Conservation (phyloP, 208 protist species). For the Jaenimonas drosophilae region DNA sequence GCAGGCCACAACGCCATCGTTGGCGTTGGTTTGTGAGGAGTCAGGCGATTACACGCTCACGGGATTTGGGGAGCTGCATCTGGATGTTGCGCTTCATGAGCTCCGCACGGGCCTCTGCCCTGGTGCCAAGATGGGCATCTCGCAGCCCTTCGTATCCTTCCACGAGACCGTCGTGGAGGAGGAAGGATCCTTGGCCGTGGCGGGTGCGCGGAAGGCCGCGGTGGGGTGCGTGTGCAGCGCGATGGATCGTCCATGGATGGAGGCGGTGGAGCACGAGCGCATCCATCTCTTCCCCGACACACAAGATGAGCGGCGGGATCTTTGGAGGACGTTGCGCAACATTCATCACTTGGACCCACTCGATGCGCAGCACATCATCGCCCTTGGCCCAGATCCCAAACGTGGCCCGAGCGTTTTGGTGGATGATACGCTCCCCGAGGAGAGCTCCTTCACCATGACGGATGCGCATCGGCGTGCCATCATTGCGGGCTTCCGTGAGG, state of each 20-base stretch:
- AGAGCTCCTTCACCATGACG: constrained; percentile 17
- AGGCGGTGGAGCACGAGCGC: constrained; percentile 41
- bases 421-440: constrained; percentile 93
- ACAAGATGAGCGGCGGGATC: constrained; percentile 5
- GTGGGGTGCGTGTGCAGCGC: constrained; percentile 40
- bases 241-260: constrained; percentile 21
- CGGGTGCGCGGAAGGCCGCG: constrained; percentile 25
- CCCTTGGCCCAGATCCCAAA: constrained; percentile 83
- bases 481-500: constrained; percentile 54
- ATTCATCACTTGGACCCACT: constrained; percentile 96
- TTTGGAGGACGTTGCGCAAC: constrained; percentile 42
- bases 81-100: constrained; percentile 98
- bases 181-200: constrained; percentile 55
- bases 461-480: constrained; percentile 92
- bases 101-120: constrained; percentile 79
- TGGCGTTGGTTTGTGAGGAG: constrained; percentile 93
- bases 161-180: constrained; percentile 96
- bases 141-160: constrained; percentile 96
- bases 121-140: constrained; percentile 41
- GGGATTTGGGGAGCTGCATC: constrained; percentile 98
- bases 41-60: constrained; percentile 97
- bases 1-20: constrained; percentile 85
- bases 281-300: constrained; percentile 24
- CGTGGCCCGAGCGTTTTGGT: constrained; percentile 95
- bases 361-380: constrained; percentile 90